phyloP scores from a whole-genome alignment of 179 eudicot genomes.

The Monotropa hypopitys region DNA sequence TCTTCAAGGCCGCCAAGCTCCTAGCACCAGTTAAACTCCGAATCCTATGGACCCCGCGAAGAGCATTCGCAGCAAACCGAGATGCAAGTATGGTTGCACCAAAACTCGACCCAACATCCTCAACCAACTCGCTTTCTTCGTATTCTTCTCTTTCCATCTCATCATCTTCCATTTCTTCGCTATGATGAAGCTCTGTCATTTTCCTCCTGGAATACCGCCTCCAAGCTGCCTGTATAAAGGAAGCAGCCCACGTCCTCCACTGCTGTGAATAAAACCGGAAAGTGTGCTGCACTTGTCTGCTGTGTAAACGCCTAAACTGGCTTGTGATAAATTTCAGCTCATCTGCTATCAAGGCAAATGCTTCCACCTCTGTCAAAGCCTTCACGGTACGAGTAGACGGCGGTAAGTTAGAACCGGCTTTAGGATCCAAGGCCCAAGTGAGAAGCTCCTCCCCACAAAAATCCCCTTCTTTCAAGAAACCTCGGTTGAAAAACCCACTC shows the following conservation, averaged over 20 bases:
- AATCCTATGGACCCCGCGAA: conserved; percentile 63
- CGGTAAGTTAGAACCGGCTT: conserved; percentile 49
- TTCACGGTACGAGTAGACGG: conserved; percentile 81
- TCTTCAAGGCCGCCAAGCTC: conserved; percentile 57
- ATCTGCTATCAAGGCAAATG: conserved; percentile 74
- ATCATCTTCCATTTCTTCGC: conserved; percentile 27
- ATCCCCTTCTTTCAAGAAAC: conserved; percentile 55
- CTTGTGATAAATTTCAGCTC: conserved; percentile 77
- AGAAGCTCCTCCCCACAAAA: conserved; percentile 65
- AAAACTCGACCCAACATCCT: conserved; percentile 17
- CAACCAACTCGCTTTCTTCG: not conserved
- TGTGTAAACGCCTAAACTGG: conserved; percentile 74
- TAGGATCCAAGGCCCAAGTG: conserved; percentile 56
- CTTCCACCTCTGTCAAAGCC: conserved; percentile 78
- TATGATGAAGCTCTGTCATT: conserved; percentile 27
- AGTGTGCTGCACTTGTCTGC: conserved; percentile 81
- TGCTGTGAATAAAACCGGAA: conserved; percentile 76
- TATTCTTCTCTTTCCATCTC: conserved; percentile 32
- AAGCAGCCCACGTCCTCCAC: conserved; percentile 94
- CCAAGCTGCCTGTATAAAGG: conserved; percentile 92
- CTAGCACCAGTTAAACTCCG: conserved; percentile 34
- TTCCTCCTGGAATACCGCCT: conserved; percentile 49
- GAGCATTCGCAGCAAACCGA: conserved; percentile 71
- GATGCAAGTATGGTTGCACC: conserved; percentile 68
- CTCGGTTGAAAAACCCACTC: conserved; percentile 52